A percentile compares a stretch with the other conserved stretches of the same genome.
Evolutionary conservation across 768 basidiomycete genomes (phyloP).

Genomic region (Dentipellis fragilis): DNA sequence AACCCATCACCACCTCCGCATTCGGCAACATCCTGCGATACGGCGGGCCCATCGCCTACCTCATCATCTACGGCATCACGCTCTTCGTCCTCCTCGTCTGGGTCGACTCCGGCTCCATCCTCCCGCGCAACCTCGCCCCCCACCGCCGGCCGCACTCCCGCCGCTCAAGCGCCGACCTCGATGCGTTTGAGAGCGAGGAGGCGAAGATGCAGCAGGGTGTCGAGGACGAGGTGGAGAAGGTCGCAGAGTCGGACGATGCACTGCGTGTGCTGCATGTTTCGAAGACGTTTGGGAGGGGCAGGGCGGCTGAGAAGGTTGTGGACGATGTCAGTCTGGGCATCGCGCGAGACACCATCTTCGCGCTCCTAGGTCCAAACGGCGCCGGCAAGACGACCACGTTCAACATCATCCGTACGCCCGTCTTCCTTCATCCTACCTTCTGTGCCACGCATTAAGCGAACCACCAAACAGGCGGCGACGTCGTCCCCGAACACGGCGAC

Average conservation of each 20-base stretch:
- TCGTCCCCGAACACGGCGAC: conserved; percentile 59
- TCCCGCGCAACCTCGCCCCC: conserved; percentile 23
- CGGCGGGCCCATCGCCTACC: conserved; percentile 70
- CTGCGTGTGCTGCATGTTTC: conserved; percentile 54
- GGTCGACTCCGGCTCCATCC: conserved; percentile 57
- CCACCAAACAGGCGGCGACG: conserved; percentile 47
- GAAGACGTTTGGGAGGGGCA: conserved; percentile 38
- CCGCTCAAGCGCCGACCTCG: neutral
- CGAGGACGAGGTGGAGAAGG: conserved; percentile 38
- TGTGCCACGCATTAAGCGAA: neutral
- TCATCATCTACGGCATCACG: conserved; percentile 47
- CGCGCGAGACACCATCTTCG: conserved; percentile 52
- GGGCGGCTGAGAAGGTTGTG: conserved; percentile 41
- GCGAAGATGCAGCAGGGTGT: conserved; percentile 32
- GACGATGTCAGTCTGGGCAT: conserved; percentile 69
- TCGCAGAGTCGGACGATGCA: conserved; percentile 39
- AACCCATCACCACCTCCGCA: conserved; percentile 33
- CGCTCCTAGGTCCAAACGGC: conserved; percentile 72
- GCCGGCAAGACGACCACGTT: conserved; percentile 80
- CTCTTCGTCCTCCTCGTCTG: conserved; percentile 59
- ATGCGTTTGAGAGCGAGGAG: neutral
- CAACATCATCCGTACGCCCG: conserved; percentile 61
- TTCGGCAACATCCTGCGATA: conserved; percentile 47
- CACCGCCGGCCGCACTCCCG: neutral
- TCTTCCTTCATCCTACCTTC: neutral